Conservation (phyloP, 371 early-diverging fungal species). For the Choanephora cucurbitarum region DNA sequence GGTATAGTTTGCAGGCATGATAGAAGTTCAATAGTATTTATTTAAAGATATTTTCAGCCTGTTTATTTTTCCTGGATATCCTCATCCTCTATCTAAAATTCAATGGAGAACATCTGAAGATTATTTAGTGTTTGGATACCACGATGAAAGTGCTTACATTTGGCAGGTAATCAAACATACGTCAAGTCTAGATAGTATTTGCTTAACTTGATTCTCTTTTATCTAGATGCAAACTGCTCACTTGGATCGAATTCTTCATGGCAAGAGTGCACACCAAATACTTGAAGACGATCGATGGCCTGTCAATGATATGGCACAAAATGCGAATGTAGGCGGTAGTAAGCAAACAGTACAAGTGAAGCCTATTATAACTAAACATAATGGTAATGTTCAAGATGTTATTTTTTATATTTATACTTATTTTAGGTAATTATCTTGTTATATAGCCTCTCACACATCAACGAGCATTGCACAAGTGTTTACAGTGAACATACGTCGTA, state of each 20-base stretch:
- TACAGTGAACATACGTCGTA: constrained; percentile 44
- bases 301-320: constrained; percentile 36
- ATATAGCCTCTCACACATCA: constrained; percentile 19
- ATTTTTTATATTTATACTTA: background rate
- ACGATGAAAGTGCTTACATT: constrained; percentile 65
- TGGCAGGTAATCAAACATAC: constrained; percentile 69
- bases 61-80: constrained; percentile 64
- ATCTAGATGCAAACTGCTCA: constrained; percentile 73
- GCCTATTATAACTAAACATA: constrained; percentile 27
- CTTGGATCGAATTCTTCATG: constrained; percentile 68
- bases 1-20: too few relatives aligned
- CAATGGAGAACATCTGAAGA: constrained; percentile 76
- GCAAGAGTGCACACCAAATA: constrained; percentile 56
- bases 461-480: constrained; percentile 42
- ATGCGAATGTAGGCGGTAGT: constrained; percentile 3
- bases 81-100: constrained; percentile 53
- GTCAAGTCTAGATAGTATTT: background rate
- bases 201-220: background rate
- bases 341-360: constrained; percentile 34
- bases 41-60: too few relatives aligned
- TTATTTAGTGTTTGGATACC: constrained; percentile 65
- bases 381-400: constrained; percentile 19
- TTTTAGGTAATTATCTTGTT: background rate
- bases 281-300: constrained; percentile 63
- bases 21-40: too few relatives aligned